phyloP scores from a whole-genome alignment of 108 stramenopile genomes.

The Ochromonas danica region DNA sequence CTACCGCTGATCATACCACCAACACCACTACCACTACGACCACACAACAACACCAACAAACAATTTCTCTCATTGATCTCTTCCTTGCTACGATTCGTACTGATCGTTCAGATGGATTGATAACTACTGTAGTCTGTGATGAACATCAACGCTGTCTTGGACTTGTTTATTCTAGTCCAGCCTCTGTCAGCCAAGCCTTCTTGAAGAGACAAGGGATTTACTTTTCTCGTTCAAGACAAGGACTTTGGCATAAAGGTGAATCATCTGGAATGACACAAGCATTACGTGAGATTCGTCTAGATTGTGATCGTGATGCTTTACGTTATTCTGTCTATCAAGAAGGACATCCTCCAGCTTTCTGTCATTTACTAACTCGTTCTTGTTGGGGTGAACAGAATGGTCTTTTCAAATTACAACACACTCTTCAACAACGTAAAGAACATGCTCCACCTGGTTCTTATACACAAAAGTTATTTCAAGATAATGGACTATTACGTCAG shows the following conservation, averaged over 20 bases:
- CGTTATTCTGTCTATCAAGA: constrained; percentile 83
- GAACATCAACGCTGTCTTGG: constrained; percentile 74
- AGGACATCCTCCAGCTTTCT: constrained; percentile 73
- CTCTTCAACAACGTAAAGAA: not conserved
- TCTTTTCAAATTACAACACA: not conserved
- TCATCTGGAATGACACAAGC: constrained; percentile 86
- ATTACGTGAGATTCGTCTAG: constrained; percentile 75
- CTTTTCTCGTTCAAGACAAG: constrained; percentile 78
- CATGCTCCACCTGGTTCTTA: constrained; percentile 70
- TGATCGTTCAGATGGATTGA: constrained; percentile 83
- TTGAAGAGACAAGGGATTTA: constrained; percentile 85
- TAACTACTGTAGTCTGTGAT: constrained; percentile 88
- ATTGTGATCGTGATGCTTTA: constrained; percentile 93
- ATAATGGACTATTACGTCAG: constrained; percentile 74
- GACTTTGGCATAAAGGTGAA: constrained; percentile 89
- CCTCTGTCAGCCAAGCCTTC: constrained; percentile 66
- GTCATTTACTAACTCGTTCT: constrained; percentile 62
- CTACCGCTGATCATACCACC: not conserved
- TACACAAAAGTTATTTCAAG: constrained; percentile 91
- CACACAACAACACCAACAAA: not conserved
- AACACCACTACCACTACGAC: not conserved
- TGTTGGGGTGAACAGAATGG: not conserved
- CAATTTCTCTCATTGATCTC: not conserved
- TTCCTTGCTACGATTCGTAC: constrained; percentile 53
- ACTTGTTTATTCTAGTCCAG: constrained; percentile 82